These are phyloP conservation scores for Mrakia frigida DNA, from an alignment of 768 basidiomycete genomes.

Conservation along the genomic window DNA sequence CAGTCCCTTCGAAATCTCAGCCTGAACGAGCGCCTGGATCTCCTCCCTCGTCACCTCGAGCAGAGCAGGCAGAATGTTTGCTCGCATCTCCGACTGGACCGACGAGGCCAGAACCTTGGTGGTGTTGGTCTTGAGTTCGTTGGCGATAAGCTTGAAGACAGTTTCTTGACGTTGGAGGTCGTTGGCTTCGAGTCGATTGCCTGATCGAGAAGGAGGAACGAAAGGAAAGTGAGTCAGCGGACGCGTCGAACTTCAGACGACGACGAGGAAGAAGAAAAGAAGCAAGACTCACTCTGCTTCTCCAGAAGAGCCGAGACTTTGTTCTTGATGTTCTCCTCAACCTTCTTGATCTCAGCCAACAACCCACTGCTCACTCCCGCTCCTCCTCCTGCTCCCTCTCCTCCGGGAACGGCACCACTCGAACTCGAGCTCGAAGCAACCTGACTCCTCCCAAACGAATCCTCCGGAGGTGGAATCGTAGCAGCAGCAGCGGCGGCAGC, in stretches of 20 bases:
- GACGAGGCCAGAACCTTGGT: constrained; percentile 11
- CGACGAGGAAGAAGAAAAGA: background rate
- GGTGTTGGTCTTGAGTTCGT: constrained; percentile 25
- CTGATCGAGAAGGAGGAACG: background rate
- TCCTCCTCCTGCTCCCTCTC: background rate
- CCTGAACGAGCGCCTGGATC: constrained; percentile 16
- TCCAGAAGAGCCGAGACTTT: constrained; percentile 11
- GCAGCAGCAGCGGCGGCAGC: constrained; percentile 3
- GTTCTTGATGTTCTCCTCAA: constrained; percentile 15
- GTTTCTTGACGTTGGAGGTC: constrained; percentile 29
- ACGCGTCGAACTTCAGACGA: background rate
- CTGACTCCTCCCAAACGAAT: background rate
- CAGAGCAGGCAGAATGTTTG: constrained; percentile 19
- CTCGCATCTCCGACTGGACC: constrained; percentile 12
- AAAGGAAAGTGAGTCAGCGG: background rate
- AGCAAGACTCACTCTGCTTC: constrained; percentile 16
- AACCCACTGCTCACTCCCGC: background rate
- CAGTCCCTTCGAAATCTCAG: constrained; percentile 18
- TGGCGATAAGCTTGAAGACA: constrained; percentile 17
- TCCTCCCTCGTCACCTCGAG: constrained; percentile 13
- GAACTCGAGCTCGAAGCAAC: background rate
- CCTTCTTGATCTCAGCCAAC: constrained; percentile 19
- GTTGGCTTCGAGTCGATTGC: constrained; percentile 13
- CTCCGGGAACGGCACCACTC: background rate
- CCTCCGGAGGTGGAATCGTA: background rate